Percentiles rank a stretch among this genome's conserved stretches.
These are phyloP conservation scores for Alloascoidea africana DNA, from an alignment of 805 yeast genomes.

Conservation along the genomic window DNA sequence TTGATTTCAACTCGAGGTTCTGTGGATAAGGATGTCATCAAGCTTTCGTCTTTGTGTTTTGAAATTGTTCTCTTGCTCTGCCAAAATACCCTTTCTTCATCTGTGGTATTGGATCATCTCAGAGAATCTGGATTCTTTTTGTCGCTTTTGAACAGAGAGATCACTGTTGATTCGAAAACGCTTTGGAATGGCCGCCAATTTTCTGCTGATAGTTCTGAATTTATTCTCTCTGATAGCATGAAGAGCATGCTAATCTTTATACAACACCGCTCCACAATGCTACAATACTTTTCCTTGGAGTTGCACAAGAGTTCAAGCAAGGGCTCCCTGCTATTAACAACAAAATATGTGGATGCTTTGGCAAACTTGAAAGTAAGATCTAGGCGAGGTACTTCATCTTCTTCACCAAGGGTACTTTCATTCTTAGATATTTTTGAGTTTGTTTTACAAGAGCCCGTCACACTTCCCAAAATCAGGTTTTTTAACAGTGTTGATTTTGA, in stretches of 20 bases:
- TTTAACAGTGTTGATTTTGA: conserved; percentile 24
- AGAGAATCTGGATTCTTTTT: conserved; percentile 37
- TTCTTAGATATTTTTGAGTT: conserved; percentile 61
- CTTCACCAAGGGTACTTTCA: conserved; percentile 52
- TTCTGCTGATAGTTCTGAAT: conserved; percentile 15
- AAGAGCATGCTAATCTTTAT: conserved; percentile 43
- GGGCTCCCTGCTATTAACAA: conserved; percentile 34
- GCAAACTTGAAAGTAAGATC: conserved; percentile 22
- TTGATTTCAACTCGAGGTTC: conserved; percentile 20
- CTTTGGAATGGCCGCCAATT: conserved; percentile 39
- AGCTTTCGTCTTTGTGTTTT: conserved; percentile 40
- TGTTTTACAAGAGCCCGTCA: conserved; percentile 28
- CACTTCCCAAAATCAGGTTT: conserved; percentile 10
- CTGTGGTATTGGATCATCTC: conserved; percentile 33
- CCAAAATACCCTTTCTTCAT: conserved; percentile 38
- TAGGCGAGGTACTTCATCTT: conserved; percentile 31
- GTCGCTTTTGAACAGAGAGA: conserved; percentile 33
- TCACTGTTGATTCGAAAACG: conserved; percentile 37
- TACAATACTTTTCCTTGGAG: conserved; percentile 58
- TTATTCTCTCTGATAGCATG: conserved; percentile 20
- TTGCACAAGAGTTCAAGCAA: conserved; percentile 38
- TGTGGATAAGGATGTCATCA: conserved; percentile 38
- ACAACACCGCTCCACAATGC: conserved; percentile 39
- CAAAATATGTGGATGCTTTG: conserved; percentile 35
- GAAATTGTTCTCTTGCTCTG: conserved; percentile 51